These are phyloP conservation scores for Striga hermonthica DNA, from an alignment of 305 asterid genomes.

Conservation along the genomic window DNA sequence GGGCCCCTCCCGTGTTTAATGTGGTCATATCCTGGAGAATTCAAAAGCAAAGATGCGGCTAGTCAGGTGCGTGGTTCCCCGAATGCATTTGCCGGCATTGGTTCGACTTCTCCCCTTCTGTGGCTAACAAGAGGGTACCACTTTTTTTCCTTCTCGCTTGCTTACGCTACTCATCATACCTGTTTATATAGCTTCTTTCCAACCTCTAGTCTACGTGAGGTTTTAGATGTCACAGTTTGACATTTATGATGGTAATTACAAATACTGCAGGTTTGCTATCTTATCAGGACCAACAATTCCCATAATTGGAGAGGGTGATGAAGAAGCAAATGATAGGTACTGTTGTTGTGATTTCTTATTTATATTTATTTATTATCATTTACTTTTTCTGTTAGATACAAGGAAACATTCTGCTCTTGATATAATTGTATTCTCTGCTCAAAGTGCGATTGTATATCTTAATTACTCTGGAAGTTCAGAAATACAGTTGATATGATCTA, in stretches of 20 bases:
- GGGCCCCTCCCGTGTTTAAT: slow-evolving; percentile 97
- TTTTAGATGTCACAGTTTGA: slow-evolving; percentile 15
- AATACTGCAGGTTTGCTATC: slow-evolving; percentile 69
- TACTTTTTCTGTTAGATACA: too few relatives aligned
- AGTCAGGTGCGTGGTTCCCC: slow-evolving; percentile 99
- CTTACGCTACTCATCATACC: slow-evolving; percentile 11
- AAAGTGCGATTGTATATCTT: too few relatives aligned
- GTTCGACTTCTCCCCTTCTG: slow-evolving; percentile 88
- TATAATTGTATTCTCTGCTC: too few relatives aligned
- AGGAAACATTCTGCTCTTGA: too few relatives aligned
- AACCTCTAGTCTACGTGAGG: slow-evolving; percentile 18
- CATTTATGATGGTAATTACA: slow-evolving; percentile 23
- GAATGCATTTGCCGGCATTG: slow-evolving; percentile 92
- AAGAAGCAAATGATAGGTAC: slow-evolving; percentile 98
- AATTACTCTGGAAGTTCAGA: not conserved
- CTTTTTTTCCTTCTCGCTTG: slow-evolving; percentile 27
- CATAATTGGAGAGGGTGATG: slow-evolving; percentile 92
- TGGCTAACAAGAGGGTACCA: slow-evolving; percentile 90
- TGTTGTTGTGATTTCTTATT: not conserved
- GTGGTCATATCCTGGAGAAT: slow-evolving; percentile 99
- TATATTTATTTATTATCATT: not conserved
- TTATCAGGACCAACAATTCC: slow-evolving; percentile 98
- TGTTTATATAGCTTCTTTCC: slow-evolving; percentile 25
- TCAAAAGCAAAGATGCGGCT: slow-evolving; percentile 96
- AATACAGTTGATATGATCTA: not conserved